Evolutionary conservation across 176 grass and related monocot species (phyloP).

Genomic region (Dactylis glomerata): DNA sequence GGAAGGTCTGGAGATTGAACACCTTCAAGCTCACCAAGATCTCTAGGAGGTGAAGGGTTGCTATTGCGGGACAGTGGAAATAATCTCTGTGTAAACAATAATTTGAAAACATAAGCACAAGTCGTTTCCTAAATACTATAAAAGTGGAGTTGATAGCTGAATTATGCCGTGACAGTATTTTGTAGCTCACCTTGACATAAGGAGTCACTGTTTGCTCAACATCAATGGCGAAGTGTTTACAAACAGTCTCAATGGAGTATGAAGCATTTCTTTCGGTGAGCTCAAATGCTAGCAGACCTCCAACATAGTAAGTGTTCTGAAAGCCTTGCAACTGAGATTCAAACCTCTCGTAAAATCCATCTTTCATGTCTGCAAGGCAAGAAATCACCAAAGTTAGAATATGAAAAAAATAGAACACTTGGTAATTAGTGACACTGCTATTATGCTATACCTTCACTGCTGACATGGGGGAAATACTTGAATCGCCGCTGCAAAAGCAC

Average conservation of each 20-base stretch:
- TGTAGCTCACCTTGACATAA: constrained; percentile 60
- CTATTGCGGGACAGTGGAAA: constrained; percentile 44
- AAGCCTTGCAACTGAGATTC: constrained; percentile 71
- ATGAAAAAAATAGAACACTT: constrained; percentile 23
- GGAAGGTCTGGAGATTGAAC: constrained; percentile 57
- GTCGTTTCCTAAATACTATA: neutral
- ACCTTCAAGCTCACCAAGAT: constrained; percentile 59
- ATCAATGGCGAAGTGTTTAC: constrained; percentile 55
- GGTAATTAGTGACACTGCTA: neutral
- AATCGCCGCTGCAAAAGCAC: constrained; percentile 66
- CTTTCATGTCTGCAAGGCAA: constrained; percentile 60
- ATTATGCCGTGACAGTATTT: neutral
- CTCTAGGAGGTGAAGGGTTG: constrained; percentile 48
- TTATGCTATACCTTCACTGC: constrained; percentile 45
- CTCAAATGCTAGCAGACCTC: constrained; percentile 75
- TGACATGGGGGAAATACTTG: constrained; percentile 80
- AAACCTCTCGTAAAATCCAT: constrained; percentile 60
- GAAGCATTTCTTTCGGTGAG: constrained; percentile 67
- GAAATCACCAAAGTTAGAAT: constrained; percentile 21
- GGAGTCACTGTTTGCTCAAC: constrained; percentile 43
- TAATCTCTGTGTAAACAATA: constrained; percentile 56
- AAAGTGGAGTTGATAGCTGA: neutral
- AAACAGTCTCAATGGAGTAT: constrained; percentile 55
- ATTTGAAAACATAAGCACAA: constrained; percentile 22
- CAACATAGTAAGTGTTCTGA: constrained; percentile 78